Conservation (phyloP, 2,329 filamentous ascomycete species). For the Xylaria polymorpha region DNA sequence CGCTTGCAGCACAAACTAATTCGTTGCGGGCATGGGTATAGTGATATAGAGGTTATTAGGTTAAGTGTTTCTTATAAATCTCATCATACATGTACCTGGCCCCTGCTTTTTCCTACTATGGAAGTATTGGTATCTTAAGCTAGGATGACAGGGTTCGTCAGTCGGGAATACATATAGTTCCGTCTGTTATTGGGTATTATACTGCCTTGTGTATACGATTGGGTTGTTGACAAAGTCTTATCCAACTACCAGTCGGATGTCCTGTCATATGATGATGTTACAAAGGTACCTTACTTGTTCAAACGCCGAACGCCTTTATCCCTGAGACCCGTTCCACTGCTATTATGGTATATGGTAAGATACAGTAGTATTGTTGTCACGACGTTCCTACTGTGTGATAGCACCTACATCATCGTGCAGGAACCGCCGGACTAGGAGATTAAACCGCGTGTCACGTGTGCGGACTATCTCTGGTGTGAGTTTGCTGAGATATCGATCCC, state of each 20-base stretch:
- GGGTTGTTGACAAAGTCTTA: neutral
- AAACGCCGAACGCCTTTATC: constrained; percentile 26
- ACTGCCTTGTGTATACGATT: neutral
- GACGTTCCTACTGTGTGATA: constrained; percentile 8
- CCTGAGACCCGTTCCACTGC: neutral
- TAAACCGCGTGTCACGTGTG: constrained; percentile 53
- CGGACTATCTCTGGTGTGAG: constrained; percentile 51
- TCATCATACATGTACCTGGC: neutral
- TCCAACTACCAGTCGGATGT: constrained; percentile 18
- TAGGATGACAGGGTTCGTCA: neutral
- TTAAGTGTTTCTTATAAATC: neutral
- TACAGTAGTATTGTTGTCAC: neutral
- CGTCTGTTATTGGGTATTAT: neutral
- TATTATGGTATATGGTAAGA: constrained; percentile 14
- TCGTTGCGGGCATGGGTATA: no score
- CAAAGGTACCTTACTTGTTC: constrained; percentile 7
- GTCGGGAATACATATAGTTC: neutral
- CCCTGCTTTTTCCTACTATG: constrained; percentile 15
- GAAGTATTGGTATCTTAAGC: constrained; percentile 16
- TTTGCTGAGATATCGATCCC: constrained; percentile 50
- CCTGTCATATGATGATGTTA: neutral
- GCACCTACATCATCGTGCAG: constrained; percentile 45
- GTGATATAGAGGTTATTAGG: neutral
- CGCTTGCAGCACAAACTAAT: no score
- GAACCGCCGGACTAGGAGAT: constrained; percentile 51